phyloP scores from a whole-genome alignment of 1,284 basidiomycete species.

The Ustilago lituana region DNA sequence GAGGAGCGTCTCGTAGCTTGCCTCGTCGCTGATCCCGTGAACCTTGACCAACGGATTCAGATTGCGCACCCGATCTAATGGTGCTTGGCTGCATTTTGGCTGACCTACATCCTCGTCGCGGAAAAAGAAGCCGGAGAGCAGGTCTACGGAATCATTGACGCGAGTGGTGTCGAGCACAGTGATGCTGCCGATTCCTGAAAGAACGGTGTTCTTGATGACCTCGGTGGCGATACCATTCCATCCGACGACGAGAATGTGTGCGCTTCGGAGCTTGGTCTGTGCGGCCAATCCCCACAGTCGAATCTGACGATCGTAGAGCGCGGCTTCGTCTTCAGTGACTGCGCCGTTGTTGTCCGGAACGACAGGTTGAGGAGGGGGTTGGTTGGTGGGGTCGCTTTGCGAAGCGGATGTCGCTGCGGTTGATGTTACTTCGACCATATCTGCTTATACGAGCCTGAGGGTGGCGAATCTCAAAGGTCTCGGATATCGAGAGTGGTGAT shows the following conservation, averaged over 20 bases:
- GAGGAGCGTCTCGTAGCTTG: conserved; percentile 21
- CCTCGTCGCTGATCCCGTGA: conserved; percentile 68
- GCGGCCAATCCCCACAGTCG: conserved; percentile 97
- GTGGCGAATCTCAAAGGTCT: no score
- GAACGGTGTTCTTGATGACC: conserved; percentile 86
- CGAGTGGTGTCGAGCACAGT: conserved; percentile 70
- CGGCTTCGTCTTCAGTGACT: conserved; percentile 76
- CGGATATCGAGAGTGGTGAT: no score
- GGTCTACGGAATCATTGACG: conserved; percentile 73
- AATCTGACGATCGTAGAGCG: conserved; percentile 95
- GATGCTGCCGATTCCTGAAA: conserved; percentile 72
- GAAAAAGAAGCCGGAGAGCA: conserved; percentile 92
- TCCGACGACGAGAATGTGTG: conserved; percentile 84
- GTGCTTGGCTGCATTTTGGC: conserved; percentile 25
- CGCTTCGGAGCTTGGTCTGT: conserved; percentile 93
- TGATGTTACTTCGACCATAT: no score
- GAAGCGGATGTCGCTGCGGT: neutral
- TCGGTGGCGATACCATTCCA: conserved; percentile 91
- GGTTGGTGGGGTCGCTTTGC: neutral
- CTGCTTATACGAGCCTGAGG: no score
- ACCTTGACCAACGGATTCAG: conserved; percentile 91
- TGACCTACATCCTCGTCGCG: conserved; percentile 81
- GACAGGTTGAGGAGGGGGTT: neutral
- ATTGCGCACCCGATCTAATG: conserved; percentile 76
- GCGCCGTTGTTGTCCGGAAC: conserved; percentile 4